phyloP scores from a whole-genome alignment of 2,329 filamentous ascomycete genomes.

The Dothideomycetes sp. region DNA sequence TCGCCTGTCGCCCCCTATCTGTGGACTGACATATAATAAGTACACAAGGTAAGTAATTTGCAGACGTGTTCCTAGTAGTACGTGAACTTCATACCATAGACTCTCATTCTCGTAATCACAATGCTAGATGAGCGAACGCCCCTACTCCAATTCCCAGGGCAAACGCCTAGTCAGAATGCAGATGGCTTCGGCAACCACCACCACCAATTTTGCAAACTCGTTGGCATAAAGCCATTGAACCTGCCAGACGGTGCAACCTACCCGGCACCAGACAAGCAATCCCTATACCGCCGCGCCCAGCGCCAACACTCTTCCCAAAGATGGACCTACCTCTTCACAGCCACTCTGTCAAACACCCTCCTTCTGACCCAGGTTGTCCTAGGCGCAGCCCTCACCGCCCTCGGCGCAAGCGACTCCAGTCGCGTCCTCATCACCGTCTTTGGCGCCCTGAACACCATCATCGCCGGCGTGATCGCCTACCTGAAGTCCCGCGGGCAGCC shows the following conservation, averaged over 20 bases:
- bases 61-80: no score
- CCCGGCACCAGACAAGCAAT: constrained; percentile 10
- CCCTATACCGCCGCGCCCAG: constrained; percentile 25
- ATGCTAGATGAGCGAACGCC: constrained; percentile 15
- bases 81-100: no score
- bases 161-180: not conserved
- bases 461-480: constrained; percentile 29
- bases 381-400: constrained; percentile 27
- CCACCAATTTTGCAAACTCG: constrained; percentile 26
- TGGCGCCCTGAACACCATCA: constrained; percentile 29
- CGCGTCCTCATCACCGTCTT: constrained; percentile 28
- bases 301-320: constrained; percentile 21
- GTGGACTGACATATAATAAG: no score
- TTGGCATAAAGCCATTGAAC: constrained; percentile 23
- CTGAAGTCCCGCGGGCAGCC: constrained; percentile 29
- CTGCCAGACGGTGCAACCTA: constrained; percentile 14
- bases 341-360: constrained; percentile 25
- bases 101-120: no score
- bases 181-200: constrained; percentile 14
- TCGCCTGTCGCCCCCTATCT: no score
- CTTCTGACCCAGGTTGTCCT: constrained; percentile 29
- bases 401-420: constrained; percentile 24
- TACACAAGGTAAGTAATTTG: no score
- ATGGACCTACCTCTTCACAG: constrained; percentile 25
- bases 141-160: constrained; percentile 18